Percentiles rank a stretch among this genome's conserved stretches.
Conservation (phyloP, 208 protist species). For the Lotmaria passim region DNA sequence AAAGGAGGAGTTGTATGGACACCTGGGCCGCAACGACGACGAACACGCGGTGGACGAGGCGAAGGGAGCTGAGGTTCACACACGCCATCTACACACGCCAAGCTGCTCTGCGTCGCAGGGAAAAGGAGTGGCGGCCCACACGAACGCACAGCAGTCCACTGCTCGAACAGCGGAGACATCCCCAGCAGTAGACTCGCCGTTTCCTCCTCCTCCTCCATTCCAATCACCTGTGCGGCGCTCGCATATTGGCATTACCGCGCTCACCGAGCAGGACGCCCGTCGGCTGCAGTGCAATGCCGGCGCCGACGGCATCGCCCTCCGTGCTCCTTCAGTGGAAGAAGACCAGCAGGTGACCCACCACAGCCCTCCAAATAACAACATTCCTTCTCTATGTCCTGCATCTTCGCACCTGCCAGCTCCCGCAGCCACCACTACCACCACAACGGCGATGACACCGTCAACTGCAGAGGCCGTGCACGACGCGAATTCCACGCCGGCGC, state of each 20-base stretch:
- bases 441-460: background rate
- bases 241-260: constrained; percentile 9
- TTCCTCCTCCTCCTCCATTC: background rate
- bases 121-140: too few relatives aligned
- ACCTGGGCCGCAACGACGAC: background rate
- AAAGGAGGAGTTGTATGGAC: background rate
- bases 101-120: background rate
- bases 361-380: background rate
- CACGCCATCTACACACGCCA: background rate
- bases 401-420: background rate
- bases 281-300: constrained; percentile 21
- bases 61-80: background rate
- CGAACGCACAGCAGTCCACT: too few relatives aligned
- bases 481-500: background rate
- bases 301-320: background rate
- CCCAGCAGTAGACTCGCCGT: background rate
- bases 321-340: background rate
- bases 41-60: background rate
- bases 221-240: background rate
- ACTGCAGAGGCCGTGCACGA: background rate
- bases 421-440: background rate
- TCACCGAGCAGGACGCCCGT: constrained; percentile 9
- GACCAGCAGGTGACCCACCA: background rate
- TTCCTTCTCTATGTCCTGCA: background rate
- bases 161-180: too few relatives aligned